Evolutionary conservation across 805 yeast genomes (phyloP), one percentile per base, ranked within the genome.

Genomic region (Lipomyces starkeyi): DNA sequence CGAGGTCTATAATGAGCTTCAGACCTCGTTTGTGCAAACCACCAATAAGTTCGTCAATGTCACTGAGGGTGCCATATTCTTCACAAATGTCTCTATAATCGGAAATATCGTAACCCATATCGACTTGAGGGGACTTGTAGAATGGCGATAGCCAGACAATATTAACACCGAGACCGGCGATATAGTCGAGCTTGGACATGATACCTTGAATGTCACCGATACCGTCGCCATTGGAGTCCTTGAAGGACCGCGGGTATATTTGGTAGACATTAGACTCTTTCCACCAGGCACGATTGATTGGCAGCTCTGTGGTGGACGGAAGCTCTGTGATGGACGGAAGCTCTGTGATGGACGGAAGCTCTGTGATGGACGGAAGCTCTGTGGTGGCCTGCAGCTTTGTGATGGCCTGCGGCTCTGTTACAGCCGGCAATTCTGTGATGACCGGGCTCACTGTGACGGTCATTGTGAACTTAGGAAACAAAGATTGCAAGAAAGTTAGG

Each of bases 91-190:
- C 81, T 75, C 83, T 82, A 77, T 86, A 86, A 76, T 86, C 83
- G 20, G 85, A 77, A 72, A 86, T 85, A 71, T 86, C 89, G 73
- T 86, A 86, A 2, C 89, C 89, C 88, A 86, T 86, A 74, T 86
- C 89, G 61, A 83, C 85, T 74, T 84, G 86, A 6, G 89, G 89
- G 1, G 87, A 84, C 70, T 84, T 86, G 76, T 81, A 85, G 80
- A 84, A 84, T 32, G 89, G 89, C 32, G 85, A 83, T 63, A 86
- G 76, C 89, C 89, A 86, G 54, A 86, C 78, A 22, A 84, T 82
- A 65, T 85, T 87, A 17, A 80, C 80, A 2, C 87, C 87, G 40
- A 86, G 76, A 27, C 75, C 76, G 74, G 84, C 83, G 75, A 86
- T 75, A 75, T 86, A 84, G 75, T 84, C 87, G 71, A 86, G 78